These are phyloP conservation scores for Syzygium malaccense DNA, from an alignment of 441 rosid species.

Conservation along the genomic window DNA sequence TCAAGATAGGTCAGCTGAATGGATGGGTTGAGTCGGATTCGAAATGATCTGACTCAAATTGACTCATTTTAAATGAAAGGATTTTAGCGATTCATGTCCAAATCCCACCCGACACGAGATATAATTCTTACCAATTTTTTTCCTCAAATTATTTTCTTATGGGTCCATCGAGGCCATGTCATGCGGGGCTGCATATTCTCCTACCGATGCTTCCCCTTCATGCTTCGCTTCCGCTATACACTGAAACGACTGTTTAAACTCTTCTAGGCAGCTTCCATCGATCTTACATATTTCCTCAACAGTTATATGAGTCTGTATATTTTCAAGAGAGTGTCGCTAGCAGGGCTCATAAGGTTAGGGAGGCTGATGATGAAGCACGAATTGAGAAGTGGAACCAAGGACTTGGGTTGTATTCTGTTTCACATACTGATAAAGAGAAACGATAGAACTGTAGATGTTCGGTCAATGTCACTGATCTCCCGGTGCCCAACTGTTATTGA, in stretches of 20 bases:
- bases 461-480: too few species aligned
- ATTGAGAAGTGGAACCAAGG: too few species aligned
- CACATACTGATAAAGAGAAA: too few species aligned
- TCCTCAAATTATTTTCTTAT: background rate
- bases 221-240: background rate
- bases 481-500: too few species aligned
- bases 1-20: too few species aligned
- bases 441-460: too few species aligned
- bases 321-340: background rate
- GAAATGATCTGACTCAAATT: background rate
- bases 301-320: background rate
- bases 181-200: background rate
- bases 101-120: background rate
- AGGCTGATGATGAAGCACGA: too few species aligned
- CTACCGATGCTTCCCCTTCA: background rate
- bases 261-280: background rate
- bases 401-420: too few species aligned
- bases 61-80: background rate
- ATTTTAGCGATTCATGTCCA: background rate
- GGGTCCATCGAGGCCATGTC: background rate
- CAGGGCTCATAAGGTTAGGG: background rate
- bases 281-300: background rate
- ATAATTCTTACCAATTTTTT: background rate
- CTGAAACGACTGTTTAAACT: background rate
- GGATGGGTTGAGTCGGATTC: fast-evolving